Conservation (phyloP, 495 filamentous ascomycete genomes). For the Penicillium turbatum region DNA sequence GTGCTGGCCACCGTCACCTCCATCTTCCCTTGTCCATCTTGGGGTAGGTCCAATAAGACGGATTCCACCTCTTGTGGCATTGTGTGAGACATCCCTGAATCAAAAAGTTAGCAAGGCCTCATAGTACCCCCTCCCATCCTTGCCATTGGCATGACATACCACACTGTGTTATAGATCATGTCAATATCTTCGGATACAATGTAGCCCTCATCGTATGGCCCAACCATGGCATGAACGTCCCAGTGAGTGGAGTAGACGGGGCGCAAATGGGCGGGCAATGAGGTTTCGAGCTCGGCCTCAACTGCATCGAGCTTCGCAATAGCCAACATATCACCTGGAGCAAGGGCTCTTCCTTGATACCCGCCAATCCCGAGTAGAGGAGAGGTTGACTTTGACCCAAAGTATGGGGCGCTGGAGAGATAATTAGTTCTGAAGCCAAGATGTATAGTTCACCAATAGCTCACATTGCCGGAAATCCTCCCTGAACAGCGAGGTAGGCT, state of each 20-base stretch:
- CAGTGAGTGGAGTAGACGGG: slow-evolving; percentile 43
- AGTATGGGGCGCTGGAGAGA: slow-evolving; percentile 38
- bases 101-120: not conserved
- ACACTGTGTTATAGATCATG: slow-evolving; percentile 52
- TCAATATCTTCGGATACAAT: slow-evolving; percentile 47
- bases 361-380: slow-evolving; percentile 56
- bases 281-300: slow-evolving; percentile 12
- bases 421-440: not conserved
- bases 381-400: slow-evolving; percentile 56
- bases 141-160: not conserved
- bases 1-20: slow-evolving; percentile 58
- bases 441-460: not conserved
- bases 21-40: slow-evolving; percentile 52
- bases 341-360: slow-evolving; percentile 52
- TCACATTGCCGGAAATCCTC: slow-evolving; percentile 50
- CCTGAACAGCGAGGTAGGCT: slow-evolving; percentile 55
- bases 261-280: slow-evolving; percentile 37
- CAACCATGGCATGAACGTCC: slow-evolving; percentile 51
- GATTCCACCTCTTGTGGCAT: slow-evolving; percentile 54
- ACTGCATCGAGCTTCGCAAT: slow-evolving; percentile 30
- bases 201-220: slow-evolving; percentile 55
- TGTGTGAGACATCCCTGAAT: slow-evolving; percentile 52
- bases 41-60: slow-evolving; percentile 53
- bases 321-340: slow-evolving; percentile 48
- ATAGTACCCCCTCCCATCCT: not conserved